phyloP scores from a whole-genome alignment of 1,284 basidiomycete species.

The Boletus sp. region DNA sequence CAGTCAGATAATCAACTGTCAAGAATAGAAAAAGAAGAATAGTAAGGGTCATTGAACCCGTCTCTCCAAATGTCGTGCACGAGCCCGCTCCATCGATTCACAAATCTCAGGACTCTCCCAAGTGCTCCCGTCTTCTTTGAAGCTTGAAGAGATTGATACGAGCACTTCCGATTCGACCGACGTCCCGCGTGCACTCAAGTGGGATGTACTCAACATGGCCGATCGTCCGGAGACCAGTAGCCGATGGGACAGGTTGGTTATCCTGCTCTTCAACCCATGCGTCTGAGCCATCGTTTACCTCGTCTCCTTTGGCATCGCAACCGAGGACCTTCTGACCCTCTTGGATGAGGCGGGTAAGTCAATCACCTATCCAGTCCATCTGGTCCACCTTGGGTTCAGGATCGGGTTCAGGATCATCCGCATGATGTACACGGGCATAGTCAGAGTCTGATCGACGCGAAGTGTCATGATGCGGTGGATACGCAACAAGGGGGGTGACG shows the following conservation, averaged over 20 bases:
- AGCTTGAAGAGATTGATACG: slow-evolving; percentile 29
- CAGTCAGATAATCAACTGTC: neutral
- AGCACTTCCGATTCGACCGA: slow-evolving; percentile 40
- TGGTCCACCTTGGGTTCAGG: slow-evolving; percentile 43
- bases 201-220: slow-evolving; percentile 23
- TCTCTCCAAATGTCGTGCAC: slow-evolving; percentile 44
- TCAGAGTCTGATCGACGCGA: slow-evolving; percentile 44
- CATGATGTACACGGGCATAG: slow-evolving; percentile 32
- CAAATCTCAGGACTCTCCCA: slow-evolving; percentile 64
- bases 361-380: slow-evolving; percentile 78
- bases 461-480: slow-evolving; percentile 35
- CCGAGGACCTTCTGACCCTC: slow-evolving; percentile 74
- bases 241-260: slow-evolving; percentile 8
- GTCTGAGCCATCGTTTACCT: slow-evolving; percentile 71
- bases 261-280: slow-evolving; percentile 65
- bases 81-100: slow-evolving; percentile 66
- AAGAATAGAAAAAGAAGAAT: neutral
- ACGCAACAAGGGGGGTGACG: slow-evolving; percentile 33
- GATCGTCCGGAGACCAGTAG: slow-evolving; percentile 22
- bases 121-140: slow-evolving; percentile 43
- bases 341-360: slow-evolving; percentile 66
- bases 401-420: slow-evolving; percentile 24
- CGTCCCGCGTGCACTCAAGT: slow-evolving; percentile 22
- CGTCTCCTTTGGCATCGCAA: slow-evolving; percentile 68
- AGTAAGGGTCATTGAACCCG: slow-evolving; percentile 19